These are phyloP conservation scores for Candida hispaniensis DNA, from an alignment of 805 yeast genomes.

Conservation along the genomic window DNA sequence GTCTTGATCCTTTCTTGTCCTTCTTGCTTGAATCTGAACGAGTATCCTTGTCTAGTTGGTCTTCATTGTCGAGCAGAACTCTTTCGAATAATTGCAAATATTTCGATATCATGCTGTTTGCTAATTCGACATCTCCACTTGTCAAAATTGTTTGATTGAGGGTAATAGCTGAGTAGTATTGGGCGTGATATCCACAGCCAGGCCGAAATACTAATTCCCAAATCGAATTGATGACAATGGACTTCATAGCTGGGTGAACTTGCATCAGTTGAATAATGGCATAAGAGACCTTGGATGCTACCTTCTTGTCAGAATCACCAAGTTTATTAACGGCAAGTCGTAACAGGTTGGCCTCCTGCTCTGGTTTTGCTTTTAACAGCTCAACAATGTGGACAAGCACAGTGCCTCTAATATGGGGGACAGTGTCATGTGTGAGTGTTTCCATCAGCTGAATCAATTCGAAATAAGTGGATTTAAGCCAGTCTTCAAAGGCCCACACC, in stretches of 20 bases:
- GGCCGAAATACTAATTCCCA: slow-evolving; percentile 69
- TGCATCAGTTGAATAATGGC: slow-evolving; percentile 71
- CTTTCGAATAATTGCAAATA: slow-evolving; percentile 83
- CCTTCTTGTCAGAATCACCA: slow-evolving; percentile 87
- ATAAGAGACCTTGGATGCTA: slow-evolving; percentile 78
- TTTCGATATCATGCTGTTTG: slow-evolving; percentile 71
- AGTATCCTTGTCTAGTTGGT: slow-evolving; percentile 33
- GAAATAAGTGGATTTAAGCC: slow-evolving; percentile 67
- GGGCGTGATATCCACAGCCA: slow-evolving; percentile 68
- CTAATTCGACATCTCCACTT: slow-evolving; percentile 63
- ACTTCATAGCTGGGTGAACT: slow-evolving; percentile 92
- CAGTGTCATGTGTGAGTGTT: slow-evolving; percentile 76
- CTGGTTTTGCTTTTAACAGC: slow-evolving; percentile 76
- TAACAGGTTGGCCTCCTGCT: slow-evolving; percentile 87
- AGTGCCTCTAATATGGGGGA: slow-evolving; percentile 73
- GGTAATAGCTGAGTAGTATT: slow-evolving; percentile 79
- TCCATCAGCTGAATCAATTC: slow-evolving; percentile 68
- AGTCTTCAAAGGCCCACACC: slow-evolving; percentile 79
- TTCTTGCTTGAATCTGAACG: slow-evolving; percentile 27
- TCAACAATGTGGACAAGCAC: slow-evolving; percentile 70
- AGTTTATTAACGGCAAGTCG: slow-evolving; percentile 85
- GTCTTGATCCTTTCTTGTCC: slow-evolving; percentile 41
- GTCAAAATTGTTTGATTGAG: slow-evolving; percentile 87
- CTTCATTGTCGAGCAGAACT: slow-evolving; percentile 54
- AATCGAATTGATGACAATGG: slow-evolving; percentile 64